Percentiles rank a stretch among this genome's conserved stretches.
Evolutionary conservation across 257 asterid species (phyloP).

Genomic region (Dorcoceras hygrometricum): DNA sequence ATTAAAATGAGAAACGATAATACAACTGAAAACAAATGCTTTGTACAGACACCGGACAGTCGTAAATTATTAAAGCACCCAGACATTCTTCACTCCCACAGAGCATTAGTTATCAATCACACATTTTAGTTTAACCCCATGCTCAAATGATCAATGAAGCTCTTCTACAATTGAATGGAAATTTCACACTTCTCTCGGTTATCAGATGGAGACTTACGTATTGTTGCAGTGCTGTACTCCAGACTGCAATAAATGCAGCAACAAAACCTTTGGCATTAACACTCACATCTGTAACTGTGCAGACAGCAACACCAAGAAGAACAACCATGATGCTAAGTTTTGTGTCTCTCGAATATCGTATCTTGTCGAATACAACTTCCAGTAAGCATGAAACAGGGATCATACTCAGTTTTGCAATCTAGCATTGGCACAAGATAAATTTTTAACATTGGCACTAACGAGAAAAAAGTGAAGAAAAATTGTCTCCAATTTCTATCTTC

Average conservation of each 20-base stretch:
- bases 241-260: conserved; percentile 90
- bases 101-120: neutral
- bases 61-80: conserved; percentile 18
- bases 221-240: conserved; percentile 93
- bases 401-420: conserved; percentile 98
- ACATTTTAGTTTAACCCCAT: conserved; percentile 6
- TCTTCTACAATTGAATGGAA: conserved; percentile 4
- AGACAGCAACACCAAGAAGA: conserved; percentile 89
- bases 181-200: conserved; percentile 8
- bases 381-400: conserved; percentile 93
- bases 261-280: conserved; percentile 84
- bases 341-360: conserved; percentile 85
- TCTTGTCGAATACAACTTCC: conserved; percentile 82
- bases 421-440: conserved; percentile 36
- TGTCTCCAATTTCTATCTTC: neutral
- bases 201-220: conserved; percentile 61
- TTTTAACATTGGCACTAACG: conserved; percentile 19
- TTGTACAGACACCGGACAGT: neutral
- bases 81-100: conserved; percentile 16
- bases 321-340: conserved; percentile 83
- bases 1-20: neutral
- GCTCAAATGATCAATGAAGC: conserved; percentile 3
- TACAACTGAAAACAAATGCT: neutral
- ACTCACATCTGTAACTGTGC: conserved; percentile 93
- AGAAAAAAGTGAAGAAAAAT: conserved; percentile 11